Evolutionary conservation across 768 basidiomycete genomes (phyloP).

Genomic region (Crassisporium funariophilum): DNA sequence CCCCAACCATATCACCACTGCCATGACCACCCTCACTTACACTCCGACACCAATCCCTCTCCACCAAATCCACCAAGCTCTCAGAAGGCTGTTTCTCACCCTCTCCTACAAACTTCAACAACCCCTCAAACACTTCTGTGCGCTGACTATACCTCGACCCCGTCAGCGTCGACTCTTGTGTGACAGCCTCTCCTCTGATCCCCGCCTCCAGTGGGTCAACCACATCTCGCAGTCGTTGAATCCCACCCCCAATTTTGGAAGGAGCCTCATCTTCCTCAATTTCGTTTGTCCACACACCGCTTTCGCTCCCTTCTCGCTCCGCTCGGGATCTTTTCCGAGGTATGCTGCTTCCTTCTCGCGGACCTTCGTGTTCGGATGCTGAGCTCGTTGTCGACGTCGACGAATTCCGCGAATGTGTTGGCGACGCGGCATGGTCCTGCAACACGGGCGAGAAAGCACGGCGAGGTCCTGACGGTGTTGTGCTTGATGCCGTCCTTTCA

Average conservation of each 20-base stretch:
- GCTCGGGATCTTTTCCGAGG: constrained; percentile 49
- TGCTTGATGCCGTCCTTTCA: not conserved
- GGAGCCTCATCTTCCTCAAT: constrained; percentile 27
- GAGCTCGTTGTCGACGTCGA: constrained; percentile 1
- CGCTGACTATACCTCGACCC: constrained; percentile 61
- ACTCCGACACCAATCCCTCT: constrained; percentile 32
- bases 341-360: constrained; percentile 27
- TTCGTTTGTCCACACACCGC: constrained; percentile 43
- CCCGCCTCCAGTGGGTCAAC: constrained; percentile 25
- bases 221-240: constrained; percentile 26
- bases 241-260: constrained; percentile 14
- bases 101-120: constrained; percentile 65
- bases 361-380: constrained; percentile 26
- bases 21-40: constrained; percentile 1
- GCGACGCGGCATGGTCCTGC: no score
- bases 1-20: not conserved
- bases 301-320: constrained; percentile 38
- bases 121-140: constrained; percentile 66
- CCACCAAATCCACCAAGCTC: constrained; percentile 65
- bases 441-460: constrained; percentile 16
- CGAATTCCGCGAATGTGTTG: constrained; percentile 4
- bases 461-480: constrained; percentile 4
- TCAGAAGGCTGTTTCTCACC: constrained; percentile 68
- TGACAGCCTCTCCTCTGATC: constrained; percentile 17
- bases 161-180: constrained; percentile 28